A percentile compares a stretch with the other conserved stretches of the same genome.
These are phyloP conservation scores for Moringa oleifera DNA, from an alignment of 345 rosid genomes.

Conservation along the genomic window DNA sequence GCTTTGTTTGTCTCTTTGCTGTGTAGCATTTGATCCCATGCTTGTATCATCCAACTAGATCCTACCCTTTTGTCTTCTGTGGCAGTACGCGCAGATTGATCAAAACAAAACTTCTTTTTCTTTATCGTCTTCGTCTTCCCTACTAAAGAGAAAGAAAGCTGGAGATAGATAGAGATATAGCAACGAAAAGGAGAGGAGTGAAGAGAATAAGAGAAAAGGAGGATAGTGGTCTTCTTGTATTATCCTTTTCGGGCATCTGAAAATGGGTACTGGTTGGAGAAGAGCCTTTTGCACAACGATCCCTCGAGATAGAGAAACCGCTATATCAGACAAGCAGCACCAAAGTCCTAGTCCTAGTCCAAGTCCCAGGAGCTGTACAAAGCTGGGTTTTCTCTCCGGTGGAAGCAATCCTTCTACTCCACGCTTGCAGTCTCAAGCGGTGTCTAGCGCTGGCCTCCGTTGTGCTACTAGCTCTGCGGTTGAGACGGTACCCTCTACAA, in stretches of 20 bases:
- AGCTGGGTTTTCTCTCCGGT: slow-evolving; percentile 49
- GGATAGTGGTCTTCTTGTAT: background rate
- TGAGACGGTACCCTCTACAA: slow-evolving; percentile 17
- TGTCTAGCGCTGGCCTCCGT: slow-evolving; percentile 39
- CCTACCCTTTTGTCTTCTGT: slow-evolving; percentile 42
- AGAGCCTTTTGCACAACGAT: slow-evolving; percentile 89
- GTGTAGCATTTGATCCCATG: slow-evolving; percentile 30
- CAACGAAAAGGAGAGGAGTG: background rate
- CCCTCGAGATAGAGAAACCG: slow-evolving; percentile 48
- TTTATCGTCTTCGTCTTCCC: slow-evolving; percentile 1
- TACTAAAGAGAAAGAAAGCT: background rate
- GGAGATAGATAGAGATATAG: background rate
- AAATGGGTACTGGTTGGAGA: slow-evolving; percentile 96
- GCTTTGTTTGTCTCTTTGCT: slow-evolving; percentile 22
- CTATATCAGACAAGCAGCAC: slow-evolving; percentile 34
- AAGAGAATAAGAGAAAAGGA: background rate
- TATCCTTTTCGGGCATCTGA: background rate
- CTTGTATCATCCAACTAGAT: slow-evolving; percentile 18
- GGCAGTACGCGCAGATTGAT: slow-evolving; percentile 24
- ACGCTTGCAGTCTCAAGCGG: slow-evolving; percentile 24
- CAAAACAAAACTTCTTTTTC: slow-evolving; percentile 23
- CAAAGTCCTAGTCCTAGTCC: slow-evolving; percentile 28
- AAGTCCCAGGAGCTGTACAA: slow-evolving; percentile 48
- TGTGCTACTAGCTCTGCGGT: slow-evolving; percentile 25
- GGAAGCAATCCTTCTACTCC: slow-evolving; percentile 70